phyloP scores from a whole-genome alignment of 345 rosid species.

The Cochlearia excelsa region DNA sequence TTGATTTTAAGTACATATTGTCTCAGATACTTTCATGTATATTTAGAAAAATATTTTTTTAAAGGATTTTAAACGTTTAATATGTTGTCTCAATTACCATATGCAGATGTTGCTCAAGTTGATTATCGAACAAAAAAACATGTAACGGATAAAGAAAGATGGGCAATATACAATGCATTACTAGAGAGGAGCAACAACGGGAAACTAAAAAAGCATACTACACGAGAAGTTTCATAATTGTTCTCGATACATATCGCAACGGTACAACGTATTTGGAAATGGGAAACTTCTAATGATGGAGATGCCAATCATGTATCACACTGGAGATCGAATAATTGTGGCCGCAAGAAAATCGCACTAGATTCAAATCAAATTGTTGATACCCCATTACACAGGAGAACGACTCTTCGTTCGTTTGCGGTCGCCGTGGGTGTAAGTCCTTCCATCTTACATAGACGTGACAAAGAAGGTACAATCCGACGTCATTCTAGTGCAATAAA shows the following conservation, averaged over 20 bases:
- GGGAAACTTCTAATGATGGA: neutral
- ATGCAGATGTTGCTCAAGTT: neutral
- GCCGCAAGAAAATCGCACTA: neutral
- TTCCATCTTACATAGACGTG: too few species aligned
- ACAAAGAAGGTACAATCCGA: neutral
- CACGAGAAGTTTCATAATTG: neutral
- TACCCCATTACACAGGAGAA: neutral
- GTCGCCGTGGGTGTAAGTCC: neutral
- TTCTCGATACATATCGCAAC: neutral
- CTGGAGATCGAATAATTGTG: neutral
- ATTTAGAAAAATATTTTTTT: too few species aligned
- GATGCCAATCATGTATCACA: neutral
- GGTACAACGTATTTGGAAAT: neutral
- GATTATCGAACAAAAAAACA: neutral
- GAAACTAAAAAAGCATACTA: neutral
- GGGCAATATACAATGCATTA: neutral
- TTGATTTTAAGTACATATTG: too few species aligned
- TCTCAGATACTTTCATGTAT: too few species aligned
- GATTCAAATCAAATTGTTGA: neutral
- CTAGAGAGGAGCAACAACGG: neutral
- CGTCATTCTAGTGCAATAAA: neutral
- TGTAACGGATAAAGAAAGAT: neutral
- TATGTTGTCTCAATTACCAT: neutral
- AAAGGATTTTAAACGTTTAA: too few species aligned
- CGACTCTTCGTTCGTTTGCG: neutral